Evolutionary conservation across 2,329 filamentous ascomycete genomes (phyloP), one percentile per base, ranked within the genome.

Genomic region (Thermoascus crustaceus): DNA sequence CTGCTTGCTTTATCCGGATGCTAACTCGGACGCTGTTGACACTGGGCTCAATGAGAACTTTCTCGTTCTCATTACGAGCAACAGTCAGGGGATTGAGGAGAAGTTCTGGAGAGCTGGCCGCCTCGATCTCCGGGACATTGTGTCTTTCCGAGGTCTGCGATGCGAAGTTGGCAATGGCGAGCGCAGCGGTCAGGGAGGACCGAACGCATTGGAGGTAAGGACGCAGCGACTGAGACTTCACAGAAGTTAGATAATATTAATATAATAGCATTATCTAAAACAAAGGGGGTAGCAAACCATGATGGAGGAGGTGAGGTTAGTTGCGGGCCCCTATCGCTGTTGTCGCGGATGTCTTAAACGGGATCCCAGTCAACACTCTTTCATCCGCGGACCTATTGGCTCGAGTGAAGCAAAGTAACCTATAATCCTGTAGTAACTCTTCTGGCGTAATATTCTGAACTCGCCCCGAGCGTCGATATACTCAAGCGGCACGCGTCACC

Each of bases 1-100:
- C 91, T 43, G 91, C 91, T 72, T 98, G 91, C 71, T 98, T 98
- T 66, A 98, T 95, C 72, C 89, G 86, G 69, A 98, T 94, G 75
- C 86, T 94, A 56, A 98, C 84, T 50, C 91, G 82, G 49, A 98
- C 84, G 49, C 85, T 93, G 75, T 98, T 98, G 68, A 96, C 82
- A 62, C 85, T 91, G 35, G 91, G 88, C 69, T 96, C 89, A 58
- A 96, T 94, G 42, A 94, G 72, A 48, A 98, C 89, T 52, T 84
- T 81, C 74, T 98, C 91, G 61, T 95, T 94, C 66, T 96, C 88
- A 66, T 98, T 98, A 46, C 91, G 80, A 44, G 89, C 83, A 49
- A 98, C 79, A 18, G 82, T 87, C 45, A 98, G 70, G 11, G 89
- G 88, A 55, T 91, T 94, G 42, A 98, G 73, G 14, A 98, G 75